phyloP scores from a whole-genome alignment of 805 yeast species.

The Jamesozyma lodderae region DNA sequence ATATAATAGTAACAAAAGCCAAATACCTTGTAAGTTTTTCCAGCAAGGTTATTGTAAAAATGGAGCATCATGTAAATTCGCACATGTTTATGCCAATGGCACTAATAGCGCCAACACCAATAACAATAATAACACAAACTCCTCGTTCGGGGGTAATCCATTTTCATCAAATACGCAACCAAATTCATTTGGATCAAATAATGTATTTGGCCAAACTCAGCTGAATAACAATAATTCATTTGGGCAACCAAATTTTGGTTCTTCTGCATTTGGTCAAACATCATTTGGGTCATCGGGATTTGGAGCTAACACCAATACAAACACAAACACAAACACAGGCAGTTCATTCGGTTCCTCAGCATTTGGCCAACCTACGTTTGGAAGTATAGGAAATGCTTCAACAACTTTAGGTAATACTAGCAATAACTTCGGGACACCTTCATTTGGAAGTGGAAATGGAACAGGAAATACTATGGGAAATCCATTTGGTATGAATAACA shows the following conservation, averaged over 20 bases:
- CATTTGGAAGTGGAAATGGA: slow-evolving; percentile 8
- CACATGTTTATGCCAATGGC: slow-evolving; percentile 31
- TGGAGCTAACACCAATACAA: neutral
- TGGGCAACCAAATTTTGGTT: slow-evolving; percentile 11
- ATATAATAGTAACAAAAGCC: slow-evolving; percentile 7
- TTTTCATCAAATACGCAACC: slow-evolving; percentile 8
- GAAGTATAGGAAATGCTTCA: too few relatives aligned
- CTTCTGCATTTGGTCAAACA: slow-evolving; percentile 1
- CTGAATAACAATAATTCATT: slow-evolving; percentile 10
- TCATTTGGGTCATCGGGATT: neutral
- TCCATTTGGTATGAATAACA: neutral
- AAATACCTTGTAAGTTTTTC: slow-evolving; percentile 38
- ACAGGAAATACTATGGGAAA: neutral
- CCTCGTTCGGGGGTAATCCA: slow-evolving; percentile 2
- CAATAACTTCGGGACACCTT: slow-evolving; percentile 11
- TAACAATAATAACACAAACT: slow-evolving; percentile 2
- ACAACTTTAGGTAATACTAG: neutral
- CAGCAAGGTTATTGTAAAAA: slow-evolving; percentile 37
- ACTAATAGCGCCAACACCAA: slow-evolving; percentile 8
- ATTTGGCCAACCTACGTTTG: neutral
- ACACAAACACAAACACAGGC: neutral
- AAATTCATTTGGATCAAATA: slow-evolving; percentile 8
- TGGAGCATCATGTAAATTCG: slow-evolving; percentile 37
- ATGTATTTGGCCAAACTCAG: slow-evolving; percentile 8
- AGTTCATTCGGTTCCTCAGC: neutral